Conservation (phyloP, 75 land plant species). For the Pinus tabuliformis region DNA sequence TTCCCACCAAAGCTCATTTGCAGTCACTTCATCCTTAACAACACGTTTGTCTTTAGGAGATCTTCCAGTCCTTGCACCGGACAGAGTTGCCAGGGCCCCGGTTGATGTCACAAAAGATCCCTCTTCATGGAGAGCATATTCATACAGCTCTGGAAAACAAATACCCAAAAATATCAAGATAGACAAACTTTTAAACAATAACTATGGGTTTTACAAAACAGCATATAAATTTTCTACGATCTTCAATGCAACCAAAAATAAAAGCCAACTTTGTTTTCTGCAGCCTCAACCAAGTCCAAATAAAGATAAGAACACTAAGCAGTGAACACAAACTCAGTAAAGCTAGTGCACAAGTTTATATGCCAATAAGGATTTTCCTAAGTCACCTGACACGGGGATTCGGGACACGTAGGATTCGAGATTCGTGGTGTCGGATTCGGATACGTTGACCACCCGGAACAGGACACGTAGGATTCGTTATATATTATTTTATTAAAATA, state of each 20-base stretch:
- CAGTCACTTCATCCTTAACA: constrained; percentile 31
- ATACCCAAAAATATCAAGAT: neutral
- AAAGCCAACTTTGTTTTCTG: neutral
- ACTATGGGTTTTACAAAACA: neutral
- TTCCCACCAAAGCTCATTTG: constrained; percentile 54
- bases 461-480: too few relatives aligned
- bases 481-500: too few relatives aligned
- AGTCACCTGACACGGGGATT: too few relatives aligned
- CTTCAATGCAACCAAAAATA: neutral
- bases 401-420: too few relatives aligned
- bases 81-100: constrained; percentile 53
- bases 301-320: neutral
- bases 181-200: neutral
- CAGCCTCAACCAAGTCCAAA: neutral
- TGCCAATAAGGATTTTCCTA: neutral
- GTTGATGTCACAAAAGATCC: constrained; percentile 47
- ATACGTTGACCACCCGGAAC: too few relatives aligned
- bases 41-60: constrained; percentile 63
- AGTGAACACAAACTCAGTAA: neutral
- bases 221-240: neutral
- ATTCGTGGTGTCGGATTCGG: too few relatives aligned
- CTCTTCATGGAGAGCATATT: constrained; percentile 48
- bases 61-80: constrained; percentile 55
- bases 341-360: neutral
- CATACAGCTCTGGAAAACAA: constrained; percentile 42